phyloP scores from a whole-genome alignment of 352 stramenopile species.

The Aphanomyces cochlioides region DNA sequence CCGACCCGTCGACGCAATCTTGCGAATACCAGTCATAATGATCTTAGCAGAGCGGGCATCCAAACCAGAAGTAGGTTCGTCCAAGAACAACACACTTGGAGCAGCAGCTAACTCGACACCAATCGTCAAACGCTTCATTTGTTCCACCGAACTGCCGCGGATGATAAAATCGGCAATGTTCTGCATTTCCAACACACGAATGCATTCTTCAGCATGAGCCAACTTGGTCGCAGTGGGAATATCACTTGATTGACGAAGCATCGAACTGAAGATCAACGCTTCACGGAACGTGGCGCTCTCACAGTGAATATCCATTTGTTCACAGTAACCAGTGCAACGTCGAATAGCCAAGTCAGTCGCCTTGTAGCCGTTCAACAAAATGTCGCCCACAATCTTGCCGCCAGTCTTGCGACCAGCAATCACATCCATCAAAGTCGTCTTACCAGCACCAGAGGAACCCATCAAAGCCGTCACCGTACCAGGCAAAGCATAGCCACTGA shows the following conservation, averaged over 20 bases:
- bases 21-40: too few species aligned
- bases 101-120: too few species aligned
- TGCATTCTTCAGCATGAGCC: constrained; percentile 48
- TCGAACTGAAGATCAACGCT: constrained; percentile 86
- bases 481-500: constrained; percentile 74
- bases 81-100: too few species aligned
- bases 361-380: constrained; percentile 76
- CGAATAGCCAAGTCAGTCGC: constrained; percentile 54
- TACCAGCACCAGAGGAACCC: constrained; percentile 75
- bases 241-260: constrained; percentile 53
- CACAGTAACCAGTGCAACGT: constrained; percentile 53
- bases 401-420: constrained; percentile 88
- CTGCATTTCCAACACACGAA: constrained; percentile 47
- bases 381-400: constrained; percentile 65
- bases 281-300: constrained; percentile 87
- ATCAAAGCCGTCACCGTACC: constrained; percentile 88
- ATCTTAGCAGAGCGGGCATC: too few species aligned
- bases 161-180: constrained; percentile 57
- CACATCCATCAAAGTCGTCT: constrained; percentile 90
- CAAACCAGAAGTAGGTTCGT: too few species aligned
- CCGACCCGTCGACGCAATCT: too few species aligned
- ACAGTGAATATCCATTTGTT: constrained; percentile 89
- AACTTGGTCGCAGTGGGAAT: constrained; percentile 40
- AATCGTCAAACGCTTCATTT: too few species aligned
- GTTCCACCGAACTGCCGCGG: constrained; percentile 30